Evolutionary conservation across 768 basidiomycete genomes (phyloP).

Genomic region (Xerocomellus dryophilus): DNA sequence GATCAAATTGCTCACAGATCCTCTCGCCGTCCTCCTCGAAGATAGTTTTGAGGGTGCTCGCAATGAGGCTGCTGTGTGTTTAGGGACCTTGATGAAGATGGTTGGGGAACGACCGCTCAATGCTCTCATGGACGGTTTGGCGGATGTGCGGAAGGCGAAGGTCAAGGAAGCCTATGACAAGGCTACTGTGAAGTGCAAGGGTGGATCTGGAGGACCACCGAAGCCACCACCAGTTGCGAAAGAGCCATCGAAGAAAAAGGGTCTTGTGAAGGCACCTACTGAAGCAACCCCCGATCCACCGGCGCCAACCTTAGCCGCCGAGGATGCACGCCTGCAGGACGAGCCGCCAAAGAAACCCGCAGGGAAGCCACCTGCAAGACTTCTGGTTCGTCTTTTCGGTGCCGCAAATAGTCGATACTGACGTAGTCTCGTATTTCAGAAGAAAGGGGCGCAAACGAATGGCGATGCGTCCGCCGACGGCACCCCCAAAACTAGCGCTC

Average conservation of each 20-base stretch:
- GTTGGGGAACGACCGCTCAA: constrained; percentile 90
- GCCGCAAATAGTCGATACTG: not conserved
- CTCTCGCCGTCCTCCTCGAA: constrained; percentile 71
- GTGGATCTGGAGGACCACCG: constrained; percentile 52
- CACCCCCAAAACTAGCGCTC: constrained; percentile 19
- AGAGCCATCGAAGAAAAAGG: constrained; percentile 38
- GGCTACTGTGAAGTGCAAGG: constrained; percentile 87
- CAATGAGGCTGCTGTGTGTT: constrained; percentile 80
- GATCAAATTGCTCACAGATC: constrained; percentile 78
- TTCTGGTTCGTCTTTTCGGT: constrained; percentile 34
- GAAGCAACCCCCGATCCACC: constrained; percentile 18
- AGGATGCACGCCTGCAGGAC: constrained; percentile 32
- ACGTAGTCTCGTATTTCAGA: constrained; percentile 34
- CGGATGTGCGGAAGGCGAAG: constrained; percentile 85
- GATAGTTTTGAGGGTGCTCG: constrained; percentile 88
- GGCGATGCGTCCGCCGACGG: constrained; percentile 22
- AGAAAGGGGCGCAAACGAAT: constrained; percentile 47
- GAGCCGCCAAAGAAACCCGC: constrained; percentile 40
- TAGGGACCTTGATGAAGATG: constrained; percentile 95
- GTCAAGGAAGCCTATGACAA: constrained; percentile 93
- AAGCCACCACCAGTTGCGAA: constrained; percentile 34
- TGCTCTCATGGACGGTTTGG: constrained; percentile 78
- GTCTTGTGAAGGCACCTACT: constrained; percentile 31
- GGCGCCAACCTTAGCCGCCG: constrained; percentile 11
- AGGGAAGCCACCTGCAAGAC: constrained; percentile 51